Percentiles rank a stretch among this genome's conserved stretches.
These are phyloP conservation scores for Phlegmacium glaucopus DNA, from an alignment of 768 basidiomycete genomes.

Conservation along the genomic window DNA sequence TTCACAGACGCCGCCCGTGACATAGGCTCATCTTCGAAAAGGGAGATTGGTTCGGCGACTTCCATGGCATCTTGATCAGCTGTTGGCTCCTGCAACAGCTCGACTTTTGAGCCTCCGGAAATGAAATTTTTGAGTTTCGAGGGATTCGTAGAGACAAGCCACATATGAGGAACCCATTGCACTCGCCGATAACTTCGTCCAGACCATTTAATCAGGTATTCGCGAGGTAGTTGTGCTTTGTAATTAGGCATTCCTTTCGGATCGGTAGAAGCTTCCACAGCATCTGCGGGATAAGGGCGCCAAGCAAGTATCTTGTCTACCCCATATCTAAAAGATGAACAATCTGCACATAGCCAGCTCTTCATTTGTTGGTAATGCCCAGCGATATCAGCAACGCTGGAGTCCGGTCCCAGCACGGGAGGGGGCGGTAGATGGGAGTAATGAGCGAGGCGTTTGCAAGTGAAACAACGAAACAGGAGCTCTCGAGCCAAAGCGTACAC, in stretches of 20 bases:
- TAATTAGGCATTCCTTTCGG: conserved; percentile 39
- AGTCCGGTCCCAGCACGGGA: conserved; percentile 29
- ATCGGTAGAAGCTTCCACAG: conserved; percentile 44
- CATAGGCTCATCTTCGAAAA: conserved; percentile 42
- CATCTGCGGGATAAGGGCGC: conserved; percentile 75
- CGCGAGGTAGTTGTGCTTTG: conserved; percentile 70
- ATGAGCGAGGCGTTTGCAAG: conserved; percentile 82
- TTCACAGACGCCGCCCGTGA: conserved; percentile 33
- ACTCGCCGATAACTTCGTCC: conserved; percentile 73
- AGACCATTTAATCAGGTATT: conserved; percentile 92
- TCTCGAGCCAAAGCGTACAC: conserved; percentile 27
- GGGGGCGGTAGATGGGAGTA: conserved; percentile 68
- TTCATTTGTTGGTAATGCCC: conserved; percentile 52
- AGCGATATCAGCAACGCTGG: conserved; percentile 45
- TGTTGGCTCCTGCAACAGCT: conserved; percentile 51
- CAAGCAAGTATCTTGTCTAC: conserved; percentile 90
- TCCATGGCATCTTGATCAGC: conserved; percentile 31
- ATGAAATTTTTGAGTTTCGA: conserved; percentile 78
- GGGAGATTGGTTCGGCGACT: conserved; percentile 9
- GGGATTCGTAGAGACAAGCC: conserved; percentile 70
- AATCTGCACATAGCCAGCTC: conserved; percentile 75
- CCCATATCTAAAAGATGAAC: conserved; percentile 62
- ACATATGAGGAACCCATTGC: conserved; percentile 92
- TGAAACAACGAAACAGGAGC: conserved; percentile 77
- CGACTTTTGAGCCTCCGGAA: conserved; percentile 59